Conservation (phyloP, 352 stramenopile genomes). For the Globisporangium sylvaticum region DNA sequence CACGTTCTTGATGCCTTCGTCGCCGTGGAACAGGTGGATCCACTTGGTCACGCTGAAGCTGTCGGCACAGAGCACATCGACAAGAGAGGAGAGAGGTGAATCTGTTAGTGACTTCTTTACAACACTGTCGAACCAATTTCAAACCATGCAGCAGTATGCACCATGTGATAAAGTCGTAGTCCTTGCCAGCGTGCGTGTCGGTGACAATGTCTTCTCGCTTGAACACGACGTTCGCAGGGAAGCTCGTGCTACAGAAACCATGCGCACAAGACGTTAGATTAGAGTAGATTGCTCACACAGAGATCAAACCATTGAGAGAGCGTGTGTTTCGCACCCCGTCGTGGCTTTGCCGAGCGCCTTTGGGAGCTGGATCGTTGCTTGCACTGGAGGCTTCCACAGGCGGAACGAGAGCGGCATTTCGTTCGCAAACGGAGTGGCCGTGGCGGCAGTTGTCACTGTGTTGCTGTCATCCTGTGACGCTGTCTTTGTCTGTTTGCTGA, state of each 20-base stretch:
- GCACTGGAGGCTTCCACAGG: constrained; percentile 56
- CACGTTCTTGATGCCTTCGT: constrained; percentile 73
- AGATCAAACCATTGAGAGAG: not conserved
- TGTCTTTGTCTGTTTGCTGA: not conserved
- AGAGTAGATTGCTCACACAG: not conserved
- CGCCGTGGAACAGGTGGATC: constrained; percentile 87
- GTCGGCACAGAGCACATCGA: not conserved
- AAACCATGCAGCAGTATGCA: constrained; percentile 16
- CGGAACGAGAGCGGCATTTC: constrained; percentile 65
- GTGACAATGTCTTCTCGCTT: constrained; percentile 70
- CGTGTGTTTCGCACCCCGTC: constrained; percentile 34
- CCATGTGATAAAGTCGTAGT: constrained; percentile 83
- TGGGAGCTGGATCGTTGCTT: constrained; percentile 24
- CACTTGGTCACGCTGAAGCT: constrained; percentile 90
- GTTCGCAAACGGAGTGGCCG: constrained; percentile 28
- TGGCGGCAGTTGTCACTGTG: constrained; percentile 5
- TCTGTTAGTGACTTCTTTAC: not conserved
- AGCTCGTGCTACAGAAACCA: constrained; percentile 29
- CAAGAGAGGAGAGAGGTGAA: not conserved
- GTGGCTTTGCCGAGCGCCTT: constrained; percentile 47
- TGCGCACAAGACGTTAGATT: not conserved
- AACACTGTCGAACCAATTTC: not conserved
- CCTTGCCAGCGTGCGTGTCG: constrained; percentile 52
- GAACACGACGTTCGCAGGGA: constrained; percentile 79
- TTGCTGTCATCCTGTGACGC: constrained; percentile 4